phyloP scores from a whole-genome alignment of 257 asterid genomes.

The Gentiana macrophylla region DNA sequence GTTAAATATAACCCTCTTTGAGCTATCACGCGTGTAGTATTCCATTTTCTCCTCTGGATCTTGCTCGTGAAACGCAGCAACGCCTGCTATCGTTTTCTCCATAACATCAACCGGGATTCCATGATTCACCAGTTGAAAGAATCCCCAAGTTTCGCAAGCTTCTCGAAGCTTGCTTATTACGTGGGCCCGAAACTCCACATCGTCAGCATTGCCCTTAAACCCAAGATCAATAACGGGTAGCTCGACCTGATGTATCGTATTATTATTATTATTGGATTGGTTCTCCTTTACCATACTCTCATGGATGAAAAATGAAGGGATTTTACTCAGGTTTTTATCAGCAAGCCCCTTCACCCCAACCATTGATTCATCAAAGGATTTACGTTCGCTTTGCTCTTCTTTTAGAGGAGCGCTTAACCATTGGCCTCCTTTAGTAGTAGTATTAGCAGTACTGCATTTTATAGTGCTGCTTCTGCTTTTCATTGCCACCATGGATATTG shows the following conservation, averaged over 20 bases:
- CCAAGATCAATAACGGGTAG: background rate
- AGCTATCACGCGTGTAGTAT: conserved; percentile 32
- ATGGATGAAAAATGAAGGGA: too few species aligned
- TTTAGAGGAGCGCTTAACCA: too few species aligned
- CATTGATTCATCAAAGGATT: too few species aligned
- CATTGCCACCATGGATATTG: too few species aligned
- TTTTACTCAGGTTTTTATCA: too few species aligned
- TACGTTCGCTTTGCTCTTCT: too few species aligned
- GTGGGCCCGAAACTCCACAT: background rate
- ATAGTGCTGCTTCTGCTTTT: too few species aligned
- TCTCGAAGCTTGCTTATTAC: background rate
- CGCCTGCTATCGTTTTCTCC: conserved; percentile 12
- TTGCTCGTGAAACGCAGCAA: conserved; percentile 19
- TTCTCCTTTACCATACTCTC: too few species aligned
- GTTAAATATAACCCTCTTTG: conserved; percentile 16
- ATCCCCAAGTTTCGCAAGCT: conserved; percentile 9
- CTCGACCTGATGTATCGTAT: background rate
- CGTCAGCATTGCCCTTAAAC: background rate
- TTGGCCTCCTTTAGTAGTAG: too few species aligned
- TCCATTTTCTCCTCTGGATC: conserved; percentile 28
- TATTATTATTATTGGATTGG: too few species aligned
- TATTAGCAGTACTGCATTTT: too few species aligned
- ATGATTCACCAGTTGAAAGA: conserved; percentile 22
- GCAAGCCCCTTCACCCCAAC: too few species aligned
- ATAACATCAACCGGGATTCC: conserved; percentile 13